phyloP scores from a whole-genome alignment of 192 early-diverging fungal genomes.

The Coemansia sp. region DNA sequence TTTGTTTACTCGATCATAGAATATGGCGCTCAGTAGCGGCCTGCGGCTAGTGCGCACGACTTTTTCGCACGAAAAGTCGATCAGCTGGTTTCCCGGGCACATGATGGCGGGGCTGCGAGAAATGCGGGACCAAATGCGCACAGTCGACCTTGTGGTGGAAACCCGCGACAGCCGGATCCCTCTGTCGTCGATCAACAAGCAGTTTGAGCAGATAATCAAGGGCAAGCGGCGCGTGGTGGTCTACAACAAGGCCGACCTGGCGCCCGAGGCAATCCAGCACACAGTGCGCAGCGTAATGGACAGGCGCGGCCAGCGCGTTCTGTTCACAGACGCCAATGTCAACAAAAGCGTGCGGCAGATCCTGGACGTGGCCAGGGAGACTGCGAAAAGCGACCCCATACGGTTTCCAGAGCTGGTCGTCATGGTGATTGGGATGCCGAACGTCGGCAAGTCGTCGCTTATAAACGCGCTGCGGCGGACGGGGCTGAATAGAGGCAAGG shows the following conservation, averaged over 20 bases:
- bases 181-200: slow-evolving; percentile 83
- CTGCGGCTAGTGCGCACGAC: slow-evolving; percentile 13
- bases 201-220: slow-evolving; percentile 69
- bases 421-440: slow-evolving; percentile 93
- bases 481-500: slow-evolving; percentile 76
- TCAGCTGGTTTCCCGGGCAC: slow-evolving; percentile 88
- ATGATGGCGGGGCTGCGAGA: slow-evolving; percentile 79
- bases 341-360: slow-evolving; percentile 62
- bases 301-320: slow-evolving; percentile 43
- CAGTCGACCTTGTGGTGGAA: slow-evolving; percentile 86
- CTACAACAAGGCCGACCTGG: slow-evolving; percentile 93
- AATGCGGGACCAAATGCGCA: slow-evolving; percentile 67
- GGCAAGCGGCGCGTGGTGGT: slow-evolving; percentile 73
- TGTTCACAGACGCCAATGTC: slow-evolving; percentile 10
- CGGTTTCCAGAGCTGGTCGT: slow-evolving; percentile 50
- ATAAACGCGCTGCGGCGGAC: slow-evolving; percentile 83
- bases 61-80: slow-evolving; percentile 60
- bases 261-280: slow-evolving; percentile 57
- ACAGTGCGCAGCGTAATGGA: slow-evolving; percentile 25
- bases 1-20: no score
- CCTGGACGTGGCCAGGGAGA: slow-evolving; percentile 62
- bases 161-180: slow-evolving; percentile 94
- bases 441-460: slow-evolving; percentile 93
- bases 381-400: slow-evolving; percentile 41
- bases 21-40: slow-evolving; percentile 4